Percentiles rank a stretch among this genome's conserved stretches.
Evolutionary conservation across 306 rosid genomes (phyloP).

Genomic region (Ochetophila trinervis): DNA sequence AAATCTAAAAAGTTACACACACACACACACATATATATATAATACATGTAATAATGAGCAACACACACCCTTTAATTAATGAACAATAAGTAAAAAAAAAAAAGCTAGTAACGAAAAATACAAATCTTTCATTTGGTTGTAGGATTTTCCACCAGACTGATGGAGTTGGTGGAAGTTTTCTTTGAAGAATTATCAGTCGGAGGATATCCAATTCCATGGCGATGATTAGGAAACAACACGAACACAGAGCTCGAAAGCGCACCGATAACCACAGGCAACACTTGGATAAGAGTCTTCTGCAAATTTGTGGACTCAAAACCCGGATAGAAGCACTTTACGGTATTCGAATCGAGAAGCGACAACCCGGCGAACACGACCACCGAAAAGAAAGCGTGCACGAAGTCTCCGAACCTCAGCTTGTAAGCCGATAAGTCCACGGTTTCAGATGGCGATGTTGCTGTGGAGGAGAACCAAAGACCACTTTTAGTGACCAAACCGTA

Average conservation of each 20-base stretch:
- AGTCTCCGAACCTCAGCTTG: constrained; percentile 57
- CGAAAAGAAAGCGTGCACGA: constrained; percentile 55
- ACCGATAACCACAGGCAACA: constrained; percentile 65
- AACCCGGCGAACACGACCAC: constrained; percentile 51
- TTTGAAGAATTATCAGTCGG: constrained; percentile 20
- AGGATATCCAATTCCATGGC: constrained; percentile 85
- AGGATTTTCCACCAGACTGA: too few species aligned
- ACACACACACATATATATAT: too few species aligned
- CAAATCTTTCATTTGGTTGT: too few species aligned
- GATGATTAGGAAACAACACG: constrained; percentile 50
- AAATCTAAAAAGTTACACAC: too few species aligned
- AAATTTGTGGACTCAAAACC: constrained; percentile 25
- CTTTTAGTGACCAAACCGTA: constrained; percentile 48
- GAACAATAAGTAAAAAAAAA: too few species aligned
- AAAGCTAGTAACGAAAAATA: too few species aligned
- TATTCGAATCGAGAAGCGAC: constrained; percentile 53
- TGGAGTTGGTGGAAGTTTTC: neutral
- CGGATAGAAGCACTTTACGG: constrained; percentile 57
- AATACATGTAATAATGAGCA: too few species aligned
- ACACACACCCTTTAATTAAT: too few species aligned
- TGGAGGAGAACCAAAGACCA: constrained; percentile 73
- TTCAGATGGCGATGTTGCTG: constrained; percentile 25
- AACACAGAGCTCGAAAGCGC: constrained; percentile 45
- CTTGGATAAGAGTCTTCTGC: constrained; percentile 44
- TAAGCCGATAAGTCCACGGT: constrained; percentile 35